Percentiles rank a stretch among this genome's conserved stretches.
Evolutionary conservation across 495 filamentous ascomycete genomes (phyloP).

Genomic region (Xeromyces bisporus): DNA sequence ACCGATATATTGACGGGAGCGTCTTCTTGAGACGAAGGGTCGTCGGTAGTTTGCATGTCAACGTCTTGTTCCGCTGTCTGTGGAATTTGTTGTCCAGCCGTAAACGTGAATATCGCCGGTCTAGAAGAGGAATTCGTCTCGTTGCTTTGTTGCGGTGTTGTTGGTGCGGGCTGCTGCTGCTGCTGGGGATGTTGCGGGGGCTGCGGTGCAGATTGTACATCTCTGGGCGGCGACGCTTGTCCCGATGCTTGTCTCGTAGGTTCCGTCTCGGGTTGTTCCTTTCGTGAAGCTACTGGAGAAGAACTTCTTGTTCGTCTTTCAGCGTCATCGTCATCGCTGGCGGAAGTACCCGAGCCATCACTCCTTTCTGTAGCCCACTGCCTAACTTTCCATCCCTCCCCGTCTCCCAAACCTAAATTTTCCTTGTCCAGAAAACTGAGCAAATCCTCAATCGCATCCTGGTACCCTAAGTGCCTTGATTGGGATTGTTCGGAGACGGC

Average conservation of each 20-base stretch:
- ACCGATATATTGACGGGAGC: slow-evolving; percentile 35
- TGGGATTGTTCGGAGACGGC: slow-evolving; percentile 61
- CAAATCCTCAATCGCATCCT: slow-evolving; percentile 85
- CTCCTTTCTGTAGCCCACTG: slow-evolving; percentile 71
- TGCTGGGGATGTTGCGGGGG: slow-evolving; percentile 3
- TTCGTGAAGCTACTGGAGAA: slow-evolving; percentile 44
- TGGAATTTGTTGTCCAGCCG: slow-evolving; percentile 41
- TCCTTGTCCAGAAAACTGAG: slow-evolving; percentile 68
- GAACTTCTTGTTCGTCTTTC: slow-evolving; percentile 38
- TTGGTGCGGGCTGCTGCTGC: slow-evolving; percentile 6
- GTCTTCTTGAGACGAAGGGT: slow-evolving; percentile 16
- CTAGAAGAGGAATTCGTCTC: slow-evolving; percentile 13
- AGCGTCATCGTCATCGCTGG: slow-evolving; percentile 58
- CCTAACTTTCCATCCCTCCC: slow-evolving; percentile 65
- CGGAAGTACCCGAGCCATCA: slow-evolving; percentile 42
- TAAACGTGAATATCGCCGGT: slow-evolving; percentile 48
- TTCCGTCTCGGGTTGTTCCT: slow-evolving; percentile 25
- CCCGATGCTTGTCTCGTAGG: slow-evolving; percentile 17
- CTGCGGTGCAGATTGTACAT: slow-evolving; percentile 10
- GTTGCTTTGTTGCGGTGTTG: slow-evolving; percentile 9
- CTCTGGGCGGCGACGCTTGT: slow-evolving; percentile 22
- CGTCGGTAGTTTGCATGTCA: slow-evolving; percentile 39
- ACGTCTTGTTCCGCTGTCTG: slow-evolving; percentile 45
- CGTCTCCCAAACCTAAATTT: slow-evolving; percentile 56
- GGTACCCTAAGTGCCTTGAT: slow-evolving; percentile 64